phyloP scores from a whole-genome alignment of 768 basidiomycete species.

The Serendipita sp. region DNA sequence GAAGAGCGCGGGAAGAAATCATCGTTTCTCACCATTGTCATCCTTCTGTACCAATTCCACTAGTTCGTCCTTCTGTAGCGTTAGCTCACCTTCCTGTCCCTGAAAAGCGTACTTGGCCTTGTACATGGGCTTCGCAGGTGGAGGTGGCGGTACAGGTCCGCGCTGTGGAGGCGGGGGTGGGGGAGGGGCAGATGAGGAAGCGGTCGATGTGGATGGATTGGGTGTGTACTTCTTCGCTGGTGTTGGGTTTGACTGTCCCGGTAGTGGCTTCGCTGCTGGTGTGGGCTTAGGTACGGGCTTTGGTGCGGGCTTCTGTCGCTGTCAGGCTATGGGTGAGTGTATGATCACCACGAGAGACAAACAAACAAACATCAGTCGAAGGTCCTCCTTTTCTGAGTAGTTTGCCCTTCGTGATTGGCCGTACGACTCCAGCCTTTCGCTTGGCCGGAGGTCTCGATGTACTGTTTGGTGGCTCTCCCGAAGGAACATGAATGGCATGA shows the following conservation, averaged over 20 bases:
- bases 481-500: conserved; percentile 70
- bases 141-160: conserved; percentile 36
- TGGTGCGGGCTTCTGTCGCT: conserved; percentile 26
- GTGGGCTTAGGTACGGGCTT: conserved; percentile 28
- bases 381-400: conserved; percentile 64
- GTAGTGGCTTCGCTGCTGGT: conserved; percentile 48
- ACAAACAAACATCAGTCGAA: conserved; percentile 20
- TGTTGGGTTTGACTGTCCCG: conserved; percentile 24
- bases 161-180: conserved; percentile 30
- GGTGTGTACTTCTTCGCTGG: conserved; percentile 23
- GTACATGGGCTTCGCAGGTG: conserved; percentile 51
- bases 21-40: conserved; percentile 42
- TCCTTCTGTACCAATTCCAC: conserved; percentile 87
- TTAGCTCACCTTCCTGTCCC: conserved; percentile 86
- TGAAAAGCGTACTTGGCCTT: conserved; percentile 84
- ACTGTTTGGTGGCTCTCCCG: conserved; percentile 75
- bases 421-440: conserved; percentile 70
- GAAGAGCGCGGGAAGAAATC: no score
- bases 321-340: neutral
- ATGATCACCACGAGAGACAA: neutral
- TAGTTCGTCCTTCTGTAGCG: conserved; percentile 74
- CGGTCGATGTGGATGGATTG: conserved; percentile 16
- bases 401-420: conserved; percentile 76
- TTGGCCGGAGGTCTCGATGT: conserved; percentile 70
- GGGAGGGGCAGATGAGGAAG: conserved; percentile 24